Conservation (phyloP, 257 asterid genomes). For the Penstemon davidsonii region DNA sequence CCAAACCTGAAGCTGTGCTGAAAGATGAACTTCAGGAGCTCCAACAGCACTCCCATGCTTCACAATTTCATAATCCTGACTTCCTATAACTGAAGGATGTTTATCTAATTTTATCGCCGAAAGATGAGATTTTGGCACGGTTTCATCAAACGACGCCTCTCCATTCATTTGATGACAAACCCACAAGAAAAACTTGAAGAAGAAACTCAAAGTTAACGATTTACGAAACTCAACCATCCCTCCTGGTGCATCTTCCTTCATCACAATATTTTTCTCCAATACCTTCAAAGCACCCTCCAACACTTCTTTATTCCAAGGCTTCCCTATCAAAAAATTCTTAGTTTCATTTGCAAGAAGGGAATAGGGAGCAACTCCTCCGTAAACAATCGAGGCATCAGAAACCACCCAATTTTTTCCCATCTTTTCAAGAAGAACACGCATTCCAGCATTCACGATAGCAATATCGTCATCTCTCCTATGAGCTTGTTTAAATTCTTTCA, state of each 20-base stretch:
- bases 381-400: constrained; percentile 71
- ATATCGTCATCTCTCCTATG: constrained; percentile 96
- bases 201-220: constrained; percentile 81
- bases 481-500: constrained; percentile 92
- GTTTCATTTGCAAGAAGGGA: constrained; percentile 62
- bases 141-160: constrained; percentile 44
- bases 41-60: constrained; percentile 86
- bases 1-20: constrained; percentile 81
- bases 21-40: constrained; percentile 85
- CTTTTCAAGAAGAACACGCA: constrained; percentile 71
- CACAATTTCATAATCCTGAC: constrained; percentile 72
- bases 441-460: constrained; percentile 94
- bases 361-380: constrained; percentile 93
- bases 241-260: constrained; percentile 90
- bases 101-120: constrained; percentile 68
- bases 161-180: constrained; percentile 80
- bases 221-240: constrained; percentile 94
- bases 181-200: constrained; percentile 91
- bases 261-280: constrained; percentile 66
- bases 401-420: constrained; percentile 65
- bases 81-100: constrained; percentile 60
- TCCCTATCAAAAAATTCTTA: constrained; percentile 61
- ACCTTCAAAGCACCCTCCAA: constrained; percentile 59
- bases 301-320: constrained; percentile 66
- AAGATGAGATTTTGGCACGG: constrained; percentile 63